These are phyloP conservation scores for Paramyrothecium roridum DNA, from an alignment of 2,329 filamentous ascomycete genomes.

Conservation along the genomic window DNA sequence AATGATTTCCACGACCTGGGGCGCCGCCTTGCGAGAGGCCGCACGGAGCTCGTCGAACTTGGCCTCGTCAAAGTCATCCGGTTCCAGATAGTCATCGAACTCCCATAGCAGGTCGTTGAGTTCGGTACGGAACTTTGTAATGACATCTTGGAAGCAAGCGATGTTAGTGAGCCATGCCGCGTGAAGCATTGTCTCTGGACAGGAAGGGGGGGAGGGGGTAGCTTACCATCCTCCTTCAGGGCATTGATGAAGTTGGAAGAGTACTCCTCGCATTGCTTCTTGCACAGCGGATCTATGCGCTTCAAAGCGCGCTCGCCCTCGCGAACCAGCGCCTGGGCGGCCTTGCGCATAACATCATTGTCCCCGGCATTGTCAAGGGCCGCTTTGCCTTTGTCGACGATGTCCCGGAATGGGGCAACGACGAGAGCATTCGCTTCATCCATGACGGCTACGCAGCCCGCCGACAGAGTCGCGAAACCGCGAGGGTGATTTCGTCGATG, in stretches of 20 bases:
- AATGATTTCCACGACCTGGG: constrained; percentile 46
- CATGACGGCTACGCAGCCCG: constrained; percentile 21
- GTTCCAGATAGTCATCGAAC: constrained; percentile 52
- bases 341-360: constrained; percentile 44
- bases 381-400: constrained; percentile 46
- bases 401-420: constrained; percentile 48
- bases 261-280: constrained; percentile 45
- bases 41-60: constrained; percentile 48
- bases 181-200: too few relatives aligned
- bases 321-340: constrained; percentile 42
- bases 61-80: constrained; percentile 46
- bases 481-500: background rate
- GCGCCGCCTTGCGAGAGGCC: constrained; percentile 44
- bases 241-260: constrained; percentile 46
- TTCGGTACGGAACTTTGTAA: constrained; percentile 43
- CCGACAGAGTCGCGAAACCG: background rate
- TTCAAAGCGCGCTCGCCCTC: constrained; percentile 48
- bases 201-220: too few relatives aligned
- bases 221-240: constrained; percentile 51
- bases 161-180: constrained; percentile 9
- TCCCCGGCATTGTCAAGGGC: constrained; percentile 46
- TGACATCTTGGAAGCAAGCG: constrained; percentile 37
- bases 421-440: constrained; percentile 41
- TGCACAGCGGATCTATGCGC: constrained; percentile 49
- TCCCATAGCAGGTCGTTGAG: constrained; percentile 52